Evolutionary conservation across 495 filamentous ascomycete genomes (phyloP).

Genomic region (Daldinia vernicosa): DNA sequence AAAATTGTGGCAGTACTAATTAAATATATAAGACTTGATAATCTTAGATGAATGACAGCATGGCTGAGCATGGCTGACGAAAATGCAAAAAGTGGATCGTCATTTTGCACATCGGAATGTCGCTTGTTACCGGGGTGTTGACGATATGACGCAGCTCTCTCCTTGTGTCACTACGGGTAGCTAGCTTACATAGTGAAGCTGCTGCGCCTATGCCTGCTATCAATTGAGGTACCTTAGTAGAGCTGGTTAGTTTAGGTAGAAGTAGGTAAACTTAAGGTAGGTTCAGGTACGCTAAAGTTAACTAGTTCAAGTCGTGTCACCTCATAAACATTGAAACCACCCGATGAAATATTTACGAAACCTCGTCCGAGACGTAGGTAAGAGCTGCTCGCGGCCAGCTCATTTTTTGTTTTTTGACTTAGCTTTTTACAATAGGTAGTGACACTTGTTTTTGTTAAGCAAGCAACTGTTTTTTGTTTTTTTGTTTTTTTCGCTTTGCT

Average conservation of each 20-base stretch:
- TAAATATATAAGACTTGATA: too few relatives aligned
- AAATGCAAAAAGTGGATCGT: slow-evolving; percentile 47
- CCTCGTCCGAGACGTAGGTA: slow-evolving; percentile 30
- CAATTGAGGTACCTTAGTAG: background rate
- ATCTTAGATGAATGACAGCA: slow-evolving; percentile 31
- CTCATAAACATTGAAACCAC: slow-evolving; percentile 41
- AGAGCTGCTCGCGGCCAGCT: background rate
- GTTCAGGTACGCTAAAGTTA: background rate
- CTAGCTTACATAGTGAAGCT: background rate
- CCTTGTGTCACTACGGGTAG: slow-evolving; percentile 19
- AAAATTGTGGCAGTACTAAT: too few relatives aligned
- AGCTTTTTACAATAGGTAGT: background rate
- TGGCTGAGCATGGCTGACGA: slow-evolving; percentile 33
- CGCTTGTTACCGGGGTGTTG: slow-evolving; percentile 43
- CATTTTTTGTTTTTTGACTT: background rate
- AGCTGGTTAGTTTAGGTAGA: background rate
- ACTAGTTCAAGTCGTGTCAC: slow-evolving; percentile 14
- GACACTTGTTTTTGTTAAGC: background rate
- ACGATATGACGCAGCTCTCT: slow-evolving; percentile 43
- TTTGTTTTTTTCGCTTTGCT: slow-evolving; percentile 8
- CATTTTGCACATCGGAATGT: slow-evolving; percentile 48
- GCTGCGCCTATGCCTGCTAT: background rate
- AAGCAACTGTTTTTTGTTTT: slow-evolving; percentile 2
- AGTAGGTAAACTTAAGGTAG: background rate
- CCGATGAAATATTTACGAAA: slow-evolving; percentile 37